Evolutionary conservation across 345 rosid species (phyloP).

Genomic region (Erucastrum elatum): DNA sequence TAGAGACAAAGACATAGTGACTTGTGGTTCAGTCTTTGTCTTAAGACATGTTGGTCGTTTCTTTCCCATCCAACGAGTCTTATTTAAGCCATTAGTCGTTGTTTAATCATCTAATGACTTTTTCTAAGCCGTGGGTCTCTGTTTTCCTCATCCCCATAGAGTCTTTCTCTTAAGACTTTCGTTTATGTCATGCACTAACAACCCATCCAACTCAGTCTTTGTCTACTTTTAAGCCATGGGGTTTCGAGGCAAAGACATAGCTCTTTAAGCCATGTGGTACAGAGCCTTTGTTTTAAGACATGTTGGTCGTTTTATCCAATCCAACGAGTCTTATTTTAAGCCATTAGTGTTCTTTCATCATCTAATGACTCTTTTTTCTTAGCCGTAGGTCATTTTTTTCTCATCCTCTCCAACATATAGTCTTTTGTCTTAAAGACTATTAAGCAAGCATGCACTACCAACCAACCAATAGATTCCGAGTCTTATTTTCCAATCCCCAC

Average conservation of each 20-base stretch:
- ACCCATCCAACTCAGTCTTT: too few relatives aligned
- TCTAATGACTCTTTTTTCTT: background rate
- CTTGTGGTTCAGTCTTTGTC: background rate
- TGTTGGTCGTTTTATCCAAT: background rate
- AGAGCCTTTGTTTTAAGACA: background rate
- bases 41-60: background rate
- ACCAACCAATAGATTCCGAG: background rate
- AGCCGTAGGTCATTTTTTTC: background rate
- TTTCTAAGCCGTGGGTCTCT: background rate
- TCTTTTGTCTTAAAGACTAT: background rate
- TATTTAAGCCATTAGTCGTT: background rate
- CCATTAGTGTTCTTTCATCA: background rate
- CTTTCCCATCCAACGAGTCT: background rate
- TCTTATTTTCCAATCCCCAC: background rate
- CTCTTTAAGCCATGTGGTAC: too few relatives aligned
- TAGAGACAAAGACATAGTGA: background rate
- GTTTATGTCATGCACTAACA: too few relatives aligned
- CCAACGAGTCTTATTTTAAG: background rate
- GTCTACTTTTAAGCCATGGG: too few relatives aligned
- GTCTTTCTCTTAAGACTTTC: too few relatives aligned
- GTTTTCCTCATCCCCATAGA: too few relatives aligned
- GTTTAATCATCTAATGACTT: background rate
- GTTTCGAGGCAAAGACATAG: too few relatives aligned
- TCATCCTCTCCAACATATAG: background rate
- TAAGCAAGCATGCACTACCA: background rate